Percentiles rank a stretch among this genome's conserved stretches.
Conservation (phyloP, 805 yeast species). For the Pichia gijzeniarum region DNA sequence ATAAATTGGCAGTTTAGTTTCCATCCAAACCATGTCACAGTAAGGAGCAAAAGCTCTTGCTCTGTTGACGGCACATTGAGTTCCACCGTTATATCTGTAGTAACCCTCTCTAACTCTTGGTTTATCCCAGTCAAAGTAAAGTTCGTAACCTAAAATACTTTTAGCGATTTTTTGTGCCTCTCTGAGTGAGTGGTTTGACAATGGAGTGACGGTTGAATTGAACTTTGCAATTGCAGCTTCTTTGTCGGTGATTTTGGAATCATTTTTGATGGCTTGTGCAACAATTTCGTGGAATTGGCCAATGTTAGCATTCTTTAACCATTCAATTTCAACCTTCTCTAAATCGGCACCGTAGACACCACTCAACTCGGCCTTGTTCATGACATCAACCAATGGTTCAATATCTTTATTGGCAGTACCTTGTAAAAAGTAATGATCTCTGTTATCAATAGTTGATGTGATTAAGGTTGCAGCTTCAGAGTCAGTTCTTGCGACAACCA, state of each 20-base stretch:
- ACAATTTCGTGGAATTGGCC: conserved; percentile 91
- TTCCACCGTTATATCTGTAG: conserved; percentile 94
- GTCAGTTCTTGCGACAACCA: conserved; percentile 92
- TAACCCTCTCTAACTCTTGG: conserved; percentile 95
- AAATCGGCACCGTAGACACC: conserved; percentile 71
- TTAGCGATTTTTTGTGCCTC: conserved; percentile 76
- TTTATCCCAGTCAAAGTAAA: conserved; percentile 91
- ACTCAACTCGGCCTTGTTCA: conserved; percentile 71
- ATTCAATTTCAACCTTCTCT: conserved; percentile 68
- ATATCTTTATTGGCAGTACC: conserved; percentile 86
- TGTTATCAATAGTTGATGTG: conserved; percentile 87
- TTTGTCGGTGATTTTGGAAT: conserved; percentile 49
- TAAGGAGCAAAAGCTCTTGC: conserved; percentile 93
- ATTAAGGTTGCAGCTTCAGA: conserved; percentile 95
- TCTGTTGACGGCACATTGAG: conserved; percentile 95
- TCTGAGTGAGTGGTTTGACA: conserved; percentile 65
- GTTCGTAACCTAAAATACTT: conserved; percentile 69
- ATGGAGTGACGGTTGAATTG: conserved; percentile 62
- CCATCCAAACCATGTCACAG: conserved; percentile 98
- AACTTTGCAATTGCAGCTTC: conserved; percentile 58
- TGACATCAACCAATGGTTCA: conserved; percentile 65
- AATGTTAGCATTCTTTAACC: conserved; percentile 78
- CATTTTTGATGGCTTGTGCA: conserved; percentile 65
- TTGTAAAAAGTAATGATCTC: conserved; percentile 89
- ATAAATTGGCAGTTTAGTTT: conserved; percentile 90